Evolutionary conservation across 108 stramenopile species (phyloP).

Genomic region (Skeletonema potamos): DNA sequence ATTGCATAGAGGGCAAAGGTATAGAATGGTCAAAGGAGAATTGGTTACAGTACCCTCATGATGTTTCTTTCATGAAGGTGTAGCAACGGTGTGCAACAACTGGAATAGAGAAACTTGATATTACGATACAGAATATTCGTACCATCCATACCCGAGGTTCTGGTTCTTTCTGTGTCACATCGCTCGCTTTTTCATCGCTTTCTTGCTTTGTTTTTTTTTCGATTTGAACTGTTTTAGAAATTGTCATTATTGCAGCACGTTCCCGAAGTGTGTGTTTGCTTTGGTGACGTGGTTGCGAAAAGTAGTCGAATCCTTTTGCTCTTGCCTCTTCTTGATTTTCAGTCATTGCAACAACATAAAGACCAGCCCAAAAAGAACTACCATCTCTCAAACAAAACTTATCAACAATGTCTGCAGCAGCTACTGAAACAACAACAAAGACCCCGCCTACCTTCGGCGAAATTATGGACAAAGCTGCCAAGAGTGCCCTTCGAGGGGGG

Average conservation of each 20-base stretch:
- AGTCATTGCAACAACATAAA: not conserved
- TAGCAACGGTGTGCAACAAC: not conserved
- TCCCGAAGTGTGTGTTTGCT: too few relatives aligned
- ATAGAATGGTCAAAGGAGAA: slow-evolving; percentile 77
- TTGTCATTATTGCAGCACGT: too few relatives aligned
- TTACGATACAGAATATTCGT: too few relatives aligned
- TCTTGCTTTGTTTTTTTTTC: too few relatives aligned
- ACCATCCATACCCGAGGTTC: too few relatives aligned
- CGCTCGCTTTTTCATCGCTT: too few relatives aligned
- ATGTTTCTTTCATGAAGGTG: slow-evolving; percentile 54
- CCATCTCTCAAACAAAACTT: not conserved
- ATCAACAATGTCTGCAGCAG: not conserved
- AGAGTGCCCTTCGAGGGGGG: slow-evolving; percentile 77
- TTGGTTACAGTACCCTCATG: slow-evolving; percentile 89
- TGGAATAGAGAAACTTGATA: too few relatives aligned
- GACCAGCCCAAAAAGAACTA: not conserved
- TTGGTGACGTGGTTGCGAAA: too few relatives aligned
- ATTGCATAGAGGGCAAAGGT: slow-evolving; percentile 81
- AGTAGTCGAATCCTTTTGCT: too few relatives aligned
- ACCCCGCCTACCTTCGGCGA: slow-evolving; percentile 52
- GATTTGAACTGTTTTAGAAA: too few relatives aligned
- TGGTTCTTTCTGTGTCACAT: too few relatives aligned
- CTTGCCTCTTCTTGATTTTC: too few relatives aligned
- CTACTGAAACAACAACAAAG: slow-evolving; percentile 37
- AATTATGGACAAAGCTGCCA: slow-evolving; percentile 68